Base-by-base conservation (phyloP, 2,329 filamentous ascomycete species). In the Metarhizium robertsii region DNA sequence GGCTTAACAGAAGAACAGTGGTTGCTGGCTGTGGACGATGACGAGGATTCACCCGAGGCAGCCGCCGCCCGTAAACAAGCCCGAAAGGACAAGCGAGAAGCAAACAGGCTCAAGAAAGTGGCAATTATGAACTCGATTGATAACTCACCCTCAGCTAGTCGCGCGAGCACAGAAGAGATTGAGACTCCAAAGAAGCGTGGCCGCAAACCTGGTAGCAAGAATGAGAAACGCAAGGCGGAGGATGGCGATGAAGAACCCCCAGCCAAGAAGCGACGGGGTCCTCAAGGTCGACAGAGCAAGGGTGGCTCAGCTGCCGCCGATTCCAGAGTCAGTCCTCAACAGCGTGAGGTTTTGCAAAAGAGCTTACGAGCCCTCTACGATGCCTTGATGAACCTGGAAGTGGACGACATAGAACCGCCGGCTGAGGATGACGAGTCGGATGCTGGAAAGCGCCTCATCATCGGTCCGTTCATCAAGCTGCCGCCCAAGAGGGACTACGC, bases 1-100 rank as follows among this genome's bases (percentile, higher is more conserved):
- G 94, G 95, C 53, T 83, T 99, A 34, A 97, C 94, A 0, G 95
- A 99, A 73, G 94, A 99, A 75, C 95, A 99, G 71, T 99, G 94
- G 94, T 81, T 97, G 53, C 92, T 96, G 77, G 94, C 94, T 54
- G 92, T 99, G 36, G 94, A 99, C 68, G 92, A 95, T 58, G 92
- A 96, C 52, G 94, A 99, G 1, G 94, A 99, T 67, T 86, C 84
- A 0, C 91, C 96, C 34, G 94, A 97, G 68, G 92, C 90, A 54
- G 94, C 94, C 2, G 92, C 95, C 42, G 88, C 89, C 40, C 85
- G 94, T 45, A 97, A 96, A 66, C 85, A 91, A 67, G 90, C 90
- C 4, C 84, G 88, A 53, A 90, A 91, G 61, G 89, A 90, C 59
- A 89, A 85, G 69, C 85, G 92, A 40, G 85, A 88, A 53, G 74